Evolutionary conservation across 2,329 filamentous ascomycete genomes (phyloP).

Genomic region (Graphilbum fragrans): DNA sequence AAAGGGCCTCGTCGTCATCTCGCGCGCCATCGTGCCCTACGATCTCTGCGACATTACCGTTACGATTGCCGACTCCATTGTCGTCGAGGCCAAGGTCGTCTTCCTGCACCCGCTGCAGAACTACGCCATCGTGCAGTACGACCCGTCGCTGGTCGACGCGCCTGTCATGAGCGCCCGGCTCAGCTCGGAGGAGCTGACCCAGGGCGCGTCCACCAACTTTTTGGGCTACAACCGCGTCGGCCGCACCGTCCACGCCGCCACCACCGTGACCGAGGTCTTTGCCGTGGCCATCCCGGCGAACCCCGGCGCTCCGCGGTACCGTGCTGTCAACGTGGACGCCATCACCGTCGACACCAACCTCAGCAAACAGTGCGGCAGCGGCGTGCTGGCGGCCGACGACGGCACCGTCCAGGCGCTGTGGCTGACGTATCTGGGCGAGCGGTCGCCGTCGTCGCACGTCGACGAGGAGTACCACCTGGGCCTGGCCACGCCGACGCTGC

Average conservation of each 20-base stretch:
- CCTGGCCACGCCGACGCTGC: constrained; percentile 73
- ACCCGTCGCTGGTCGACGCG: constrained; percentile 83
- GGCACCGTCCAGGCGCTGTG: constrained; percentile 91
- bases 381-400: constrained; percentile 79
- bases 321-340: constrained; percentile 90
- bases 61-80: constrained; percentile 92
- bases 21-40: constrained; percentile 86
- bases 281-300: constrained; percentile 95
- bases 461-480: constrained; percentile 97
- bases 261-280: constrained; percentile 91
- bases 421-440: constrained; percentile 93
- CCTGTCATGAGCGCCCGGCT: constrained; percentile 83
- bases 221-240: constrained; percentile 97
- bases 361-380: constrained; percentile 83
- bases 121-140: constrained; percentile 91
- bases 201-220: constrained; percentile 90
- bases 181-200: constrained; percentile 70
- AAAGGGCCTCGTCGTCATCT: constrained; percentile 89
- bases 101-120: constrained; percentile 97
- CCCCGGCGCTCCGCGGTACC: constrained; percentile 78
- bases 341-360: constrained; percentile 94
- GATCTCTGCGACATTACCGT: constrained; percentile 94
- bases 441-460: constrained; percentile 62
- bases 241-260: constrained; percentile 85
- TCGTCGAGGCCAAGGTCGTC: constrained; percentile 85